Evolutionary conservation across 352 stramenopile genomes (phyloP).

Genomic region (Phytopythium sindhum): DNA sequence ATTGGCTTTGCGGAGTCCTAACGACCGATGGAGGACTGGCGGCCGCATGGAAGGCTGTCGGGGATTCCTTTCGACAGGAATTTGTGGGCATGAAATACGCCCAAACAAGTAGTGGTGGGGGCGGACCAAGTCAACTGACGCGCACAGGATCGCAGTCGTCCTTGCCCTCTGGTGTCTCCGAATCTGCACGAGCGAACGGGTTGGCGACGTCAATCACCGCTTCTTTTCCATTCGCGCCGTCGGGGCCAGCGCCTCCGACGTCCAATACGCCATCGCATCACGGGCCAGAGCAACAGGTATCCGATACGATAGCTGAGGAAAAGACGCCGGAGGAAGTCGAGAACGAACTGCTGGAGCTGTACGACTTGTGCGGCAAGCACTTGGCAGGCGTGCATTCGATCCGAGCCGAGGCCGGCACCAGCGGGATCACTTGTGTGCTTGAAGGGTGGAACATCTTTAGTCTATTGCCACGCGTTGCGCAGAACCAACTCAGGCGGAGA

Average conservation of each 20-base stretch:
- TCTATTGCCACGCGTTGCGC: constrained; percentile 43
- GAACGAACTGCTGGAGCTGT: constrained; percentile 53
- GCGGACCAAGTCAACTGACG: neutral
- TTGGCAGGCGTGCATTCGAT: constrained; percentile 50
- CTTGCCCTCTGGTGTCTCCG: neutral
- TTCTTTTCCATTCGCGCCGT: constrained; percentile 19
- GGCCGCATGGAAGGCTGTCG: constrained; percentile 40
- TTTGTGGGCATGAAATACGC: constrained; percentile 34
- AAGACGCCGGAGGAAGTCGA: constrained; percentile 25
- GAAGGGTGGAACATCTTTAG: constrained; percentile 71
- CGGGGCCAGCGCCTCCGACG: constrained; percentile 10
- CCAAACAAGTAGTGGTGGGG: constrained; percentile 1
- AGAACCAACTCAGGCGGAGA: constrained; percentile 18
- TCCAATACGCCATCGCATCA: neutral
- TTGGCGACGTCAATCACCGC: constrained; percentile 7
- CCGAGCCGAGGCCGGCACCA: constrained; percentile 60
- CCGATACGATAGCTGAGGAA: neutral
- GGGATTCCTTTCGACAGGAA: constrained; percentile 53
- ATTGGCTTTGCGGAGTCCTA: constrained; percentile 25
- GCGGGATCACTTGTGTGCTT: constrained; percentile 46
- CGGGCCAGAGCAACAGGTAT: neutral
- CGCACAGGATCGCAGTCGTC: constrained; percentile 5
- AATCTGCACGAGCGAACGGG: neutral
- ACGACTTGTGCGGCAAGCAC: constrained; percentile 45
- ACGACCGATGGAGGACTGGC: constrained; percentile 34